Evolutionary conservation across 768 basidiomycete genomes (phyloP), one percentile per base, ranked within the genome.

Genomic region (Trametes cubensis): DNA sequence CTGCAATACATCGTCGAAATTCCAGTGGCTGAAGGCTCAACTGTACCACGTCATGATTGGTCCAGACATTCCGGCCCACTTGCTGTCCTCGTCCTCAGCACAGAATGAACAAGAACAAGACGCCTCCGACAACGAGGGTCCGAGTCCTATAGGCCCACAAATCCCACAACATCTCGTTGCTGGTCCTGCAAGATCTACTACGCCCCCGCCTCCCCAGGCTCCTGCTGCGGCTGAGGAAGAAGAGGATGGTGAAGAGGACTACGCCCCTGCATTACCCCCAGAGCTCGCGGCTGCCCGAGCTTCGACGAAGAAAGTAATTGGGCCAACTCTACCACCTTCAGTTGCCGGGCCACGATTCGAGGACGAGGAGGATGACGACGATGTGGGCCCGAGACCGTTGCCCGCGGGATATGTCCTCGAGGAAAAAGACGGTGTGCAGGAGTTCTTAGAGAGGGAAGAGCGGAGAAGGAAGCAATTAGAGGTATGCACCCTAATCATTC

Each of bases 361-460:
- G 1, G 48, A 61, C 0, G 72, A 76, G 17, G 78, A 83, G 17
- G 87, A 88, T 57, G 90, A 92, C 62, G 88, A 89, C 54, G 93
- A 95, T 61, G 81, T 94, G 55, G 95, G 95, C 1, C 96, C 96
- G 0, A 83, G 81, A 72, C 94, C 93, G 0, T 77, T 89, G 0
- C 87, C 89, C 3, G 74, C 80, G 25, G 66, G 76, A 72, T 55
- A 75, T 64, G 55, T 61, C 11, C 71, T 75, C 42, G 72, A 74
- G 56, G 82, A 81, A 64, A 77, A 78, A 60, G 85, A 90, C 47
- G 92, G 87, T 5, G 89, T 95, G 4, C 75, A 83, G 49, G 89
- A 92, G 72, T 98, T 98, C 65, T 74, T 94, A 70, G 93, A 92
- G 71, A 80, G 84, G 56, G 95, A 99, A 74, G 90, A 91, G 69